Percentiles rank a stretch among this genome's conserved stretches.
These are phyloP conservation scores for Artomyces pyxidatus DNA, from an alignment of 768 basidiomycete species.

Conservation along the genomic window DNA sequence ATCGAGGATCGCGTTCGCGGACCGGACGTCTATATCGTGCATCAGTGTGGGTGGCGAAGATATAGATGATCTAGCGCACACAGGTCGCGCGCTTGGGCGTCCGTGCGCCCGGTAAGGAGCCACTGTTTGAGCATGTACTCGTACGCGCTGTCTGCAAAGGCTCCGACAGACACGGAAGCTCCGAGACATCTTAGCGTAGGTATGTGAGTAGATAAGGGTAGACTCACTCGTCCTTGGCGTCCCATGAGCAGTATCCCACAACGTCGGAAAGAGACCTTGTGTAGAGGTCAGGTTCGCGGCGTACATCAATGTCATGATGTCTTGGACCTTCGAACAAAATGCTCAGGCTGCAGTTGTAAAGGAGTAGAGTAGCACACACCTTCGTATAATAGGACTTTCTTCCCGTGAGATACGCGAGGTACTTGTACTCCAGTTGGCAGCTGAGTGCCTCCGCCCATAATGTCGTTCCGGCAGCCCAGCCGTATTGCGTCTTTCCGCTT, in stretches of 20 bases:
- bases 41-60: neutral
- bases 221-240: constrained; percentile 37
- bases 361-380: constrained; percentile 26
- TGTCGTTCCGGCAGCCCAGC: constrained; percentile 26
- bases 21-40: constrained; percentile 41
- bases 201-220: neutral
- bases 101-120: constrained; percentile 56
- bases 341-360: neutral
- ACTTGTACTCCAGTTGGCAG: constrained; percentile 81
- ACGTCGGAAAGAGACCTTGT: constrained; percentile 51
- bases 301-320: constrained; percentile 41
- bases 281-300: constrained; percentile 33
- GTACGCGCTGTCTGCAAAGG: constrained; percentile 64
- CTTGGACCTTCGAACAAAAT: constrained; percentile 33
- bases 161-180: constrained; percentile 47
- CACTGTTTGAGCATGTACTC: constrained; percentile 77
- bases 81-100: constrained; percentile 53
- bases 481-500: constrained; percentile 14
- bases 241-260: constrained; percentile 43
- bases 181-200: constrained; percentile 21
- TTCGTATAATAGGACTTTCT: constrained; percentile 52
- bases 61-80: constrained; percentile 37
- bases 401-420: constrained; percentile 76
- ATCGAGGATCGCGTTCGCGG: constrained; percentile 52
- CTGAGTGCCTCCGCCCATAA: constrained; percentile 71